Evolutionary conservation across 805 yeast genomes (phyloP), one percentile per base, ranked within the genome.

Genomic region (Lachancea quebecensis): DNA sequence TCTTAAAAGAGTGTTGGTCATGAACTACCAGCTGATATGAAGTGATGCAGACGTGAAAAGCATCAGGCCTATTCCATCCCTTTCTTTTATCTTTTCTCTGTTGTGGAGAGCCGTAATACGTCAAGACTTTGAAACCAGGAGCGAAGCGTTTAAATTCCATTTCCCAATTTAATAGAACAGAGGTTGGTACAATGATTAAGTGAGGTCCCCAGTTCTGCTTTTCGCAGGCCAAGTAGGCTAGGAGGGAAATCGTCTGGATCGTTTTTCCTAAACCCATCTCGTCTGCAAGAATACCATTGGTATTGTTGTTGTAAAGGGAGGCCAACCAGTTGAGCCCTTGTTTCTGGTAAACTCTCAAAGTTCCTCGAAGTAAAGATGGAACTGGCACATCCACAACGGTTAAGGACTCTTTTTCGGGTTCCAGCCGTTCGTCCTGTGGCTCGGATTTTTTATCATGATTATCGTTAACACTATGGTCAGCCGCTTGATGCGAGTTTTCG

Each of bases 211-310:
- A 93, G 14, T 83, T 78, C 48, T 86, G 85, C 58, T 90, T 90
- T 56, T 84, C 95, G 56, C 96, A 88, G 0, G 99, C 99, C 42
- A 93, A 69, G 62, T 90, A 90, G 0, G 95, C 74, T 15, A 93
- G 67, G 35, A 93, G 66, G 0, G 97, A 78, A 42, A 93, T 93
- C 0, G 99, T 93, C 62, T 93, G 99, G 47, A 93, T 91, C 0
- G 99, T 93, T 62, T 93, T 93, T 53, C 95, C 99, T 35, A 93
- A 73, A 45, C 99, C 99, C 99, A 93, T 93, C 62, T 93, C 99
- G 65, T 93, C 99, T 1, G 99, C 99, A 39, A 93, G 73, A 42
- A 93, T 93, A 51, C 99, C 99, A 63, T 93, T 93, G 4, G 98
- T 93, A 46, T 85, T 80, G 58, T 87, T 87, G 61, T 87, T 87